phyloP scores from a whole-genome alignment of 2,329 filamentous ascomycete species.

The Nemania sp. region DNA sequence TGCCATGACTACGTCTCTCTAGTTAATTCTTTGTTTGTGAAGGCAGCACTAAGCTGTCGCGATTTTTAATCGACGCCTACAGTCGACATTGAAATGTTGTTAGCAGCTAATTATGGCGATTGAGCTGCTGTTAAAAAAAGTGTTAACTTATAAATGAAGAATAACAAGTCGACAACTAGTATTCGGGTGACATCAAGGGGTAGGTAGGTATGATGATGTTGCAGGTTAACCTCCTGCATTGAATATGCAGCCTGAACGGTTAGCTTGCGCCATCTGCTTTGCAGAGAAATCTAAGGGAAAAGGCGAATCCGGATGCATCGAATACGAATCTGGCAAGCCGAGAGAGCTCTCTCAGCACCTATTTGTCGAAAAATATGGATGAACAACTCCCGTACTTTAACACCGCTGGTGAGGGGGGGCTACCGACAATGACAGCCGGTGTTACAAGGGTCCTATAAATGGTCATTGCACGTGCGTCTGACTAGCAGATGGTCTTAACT shows the following conservation, averaged over 20 bases:
- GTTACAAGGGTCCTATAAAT: conserved; percentile 23
- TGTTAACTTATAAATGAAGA: conserved; percentile 14
- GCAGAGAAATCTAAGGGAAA: conserved; percentile 16
- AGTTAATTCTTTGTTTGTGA: background rate
- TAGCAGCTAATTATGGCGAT: too few relatives aligned
- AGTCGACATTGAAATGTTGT: background rate
- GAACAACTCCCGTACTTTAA: conserved; percentile 16
- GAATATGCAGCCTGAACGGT: conserved; percentile 28
- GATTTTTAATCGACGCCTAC: too few relatives aligned
- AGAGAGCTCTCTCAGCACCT: conserved; percentile 2
- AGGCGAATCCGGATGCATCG: conserved; percentile 20
- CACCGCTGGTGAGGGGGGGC: conserved; percentile 1
- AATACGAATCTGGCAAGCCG: conserved; percentile 22
- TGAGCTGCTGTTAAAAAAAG: too few relatives aligned
- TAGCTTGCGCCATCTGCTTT: conserved; percentile 23
- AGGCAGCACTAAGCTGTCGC: background rate
- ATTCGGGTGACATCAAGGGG: conserved; percentile 28
- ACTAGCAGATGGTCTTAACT: conserved; percentile 16
- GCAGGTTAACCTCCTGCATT: conserved; percentile 37
- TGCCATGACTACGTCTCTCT: background rate
- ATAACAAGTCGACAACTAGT: background rate
- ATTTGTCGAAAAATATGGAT: conserved; percentile 16
- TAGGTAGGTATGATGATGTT: conserved; percentile 27
- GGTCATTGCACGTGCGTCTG: conserved; percentile 23
- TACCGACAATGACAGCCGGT: conserved; percentile 22